Percentiles rank a stretch among this genome's conserved stretches.
These are phyloP conservation scores for Xylaria sp. DNA, from an alignment of 2,329 filamentous ascomycete genomes.

Conservation along the genomic window DNA sequence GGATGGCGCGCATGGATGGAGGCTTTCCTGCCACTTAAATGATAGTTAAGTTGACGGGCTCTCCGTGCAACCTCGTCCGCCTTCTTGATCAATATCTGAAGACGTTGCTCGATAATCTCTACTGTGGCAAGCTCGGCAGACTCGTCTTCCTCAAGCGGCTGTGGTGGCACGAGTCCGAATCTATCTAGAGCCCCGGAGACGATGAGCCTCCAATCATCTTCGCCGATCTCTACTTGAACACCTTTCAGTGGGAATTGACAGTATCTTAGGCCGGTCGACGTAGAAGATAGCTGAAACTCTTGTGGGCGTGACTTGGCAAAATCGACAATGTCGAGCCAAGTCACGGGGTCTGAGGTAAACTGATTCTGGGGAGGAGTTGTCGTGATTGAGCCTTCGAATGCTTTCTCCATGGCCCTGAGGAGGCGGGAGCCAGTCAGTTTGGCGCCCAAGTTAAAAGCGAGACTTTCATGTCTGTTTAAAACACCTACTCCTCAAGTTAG, in stretches of 20 bases:
- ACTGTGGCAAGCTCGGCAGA: constrained; percentile 84
- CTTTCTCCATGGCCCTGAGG: constrained; percentile 84
- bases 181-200: constrained; percentile 84
- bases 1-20: constrained; percentile 76
- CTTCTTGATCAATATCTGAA: constrained; percentile 80
- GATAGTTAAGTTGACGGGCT: constrained; percentile 82
- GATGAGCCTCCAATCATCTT: constrained; percentile 88
- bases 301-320: constrained; percentile 83
- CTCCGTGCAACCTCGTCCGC: constrained; percentile 76
- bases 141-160: constrained; percentile 87
- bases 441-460: constrained; percentile 86
- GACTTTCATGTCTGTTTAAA: constrained; percentile 84
- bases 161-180: constrained; percentile 75
- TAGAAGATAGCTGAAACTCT: constrained; percentile 78
- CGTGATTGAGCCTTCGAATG: constrained; percentile 83
- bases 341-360: constrained; percentile 67
- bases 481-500: constrained; percentile 64
- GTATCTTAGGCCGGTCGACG: constrained; percentile 74
- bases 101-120: constrained; percentile 83
- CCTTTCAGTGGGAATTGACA: constrained; percentile 88
- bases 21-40: constrained; percentile 77
- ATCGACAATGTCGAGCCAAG: constrained; percentile 87
- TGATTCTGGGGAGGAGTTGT: constrained; percentile 64
- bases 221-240: constrained; percentile 82
- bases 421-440: constrained; percentile 84